phyloP scores from a whole-genome alignment of 345 rosid species.

The Eucalyptus tenuipes region DNA sequence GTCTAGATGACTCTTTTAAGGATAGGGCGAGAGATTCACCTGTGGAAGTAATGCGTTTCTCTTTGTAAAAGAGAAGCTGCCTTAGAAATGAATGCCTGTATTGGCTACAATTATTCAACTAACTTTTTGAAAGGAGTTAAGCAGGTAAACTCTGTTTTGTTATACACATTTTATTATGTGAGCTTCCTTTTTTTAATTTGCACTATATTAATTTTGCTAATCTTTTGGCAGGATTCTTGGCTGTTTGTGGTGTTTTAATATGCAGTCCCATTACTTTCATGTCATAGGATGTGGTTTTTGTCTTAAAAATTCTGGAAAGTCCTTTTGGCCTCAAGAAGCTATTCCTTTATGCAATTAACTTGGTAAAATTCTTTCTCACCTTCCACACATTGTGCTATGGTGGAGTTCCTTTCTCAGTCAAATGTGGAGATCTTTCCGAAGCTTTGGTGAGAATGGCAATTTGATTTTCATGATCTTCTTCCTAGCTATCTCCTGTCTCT shows the following conservation, averaged over 20 bases:
- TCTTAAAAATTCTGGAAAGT: slow-evolving; percentile 1
- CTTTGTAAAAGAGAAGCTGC: not conserved
- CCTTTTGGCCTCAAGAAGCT: slow-evolving; percentile 17
- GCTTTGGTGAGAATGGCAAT: not conserved
- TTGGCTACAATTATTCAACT: slow-evolving; percentile 10
- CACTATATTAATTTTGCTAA: slow-evolving; percentile 10
- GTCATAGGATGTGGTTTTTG: slow-evolving; percentile 17
- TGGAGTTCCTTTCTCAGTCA: not conserved
- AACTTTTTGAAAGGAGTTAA: slow-evolving; percentile 13
- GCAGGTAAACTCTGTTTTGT: slow-evolving; percentile 10
- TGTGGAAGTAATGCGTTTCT: not conserved
- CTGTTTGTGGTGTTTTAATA: slow-evolving; percentile 11
- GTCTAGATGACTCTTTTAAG: not conserved
- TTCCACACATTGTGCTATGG: not conserved
- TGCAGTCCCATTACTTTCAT: slow-evolving; percentile 14
- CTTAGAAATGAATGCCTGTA: slow-evolving; percentile 9
- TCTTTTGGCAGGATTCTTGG: slow-evolving; percentile 43
- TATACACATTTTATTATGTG: not conserved
- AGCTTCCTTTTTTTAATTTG: not conserved
- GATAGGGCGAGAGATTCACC: not conserved
- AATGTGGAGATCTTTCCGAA: not conserved
- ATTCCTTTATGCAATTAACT: slow-evolving; percentile 1
- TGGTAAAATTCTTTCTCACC: not conserved
- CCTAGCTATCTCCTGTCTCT: not conserved
- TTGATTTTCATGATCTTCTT: not conserved